Evolutionary conservation across 805 yeast genomes (phyloP), one percentile per base, ranked within the genome.

Genomic region (Saccharomycodes ludwigii): DNA sequence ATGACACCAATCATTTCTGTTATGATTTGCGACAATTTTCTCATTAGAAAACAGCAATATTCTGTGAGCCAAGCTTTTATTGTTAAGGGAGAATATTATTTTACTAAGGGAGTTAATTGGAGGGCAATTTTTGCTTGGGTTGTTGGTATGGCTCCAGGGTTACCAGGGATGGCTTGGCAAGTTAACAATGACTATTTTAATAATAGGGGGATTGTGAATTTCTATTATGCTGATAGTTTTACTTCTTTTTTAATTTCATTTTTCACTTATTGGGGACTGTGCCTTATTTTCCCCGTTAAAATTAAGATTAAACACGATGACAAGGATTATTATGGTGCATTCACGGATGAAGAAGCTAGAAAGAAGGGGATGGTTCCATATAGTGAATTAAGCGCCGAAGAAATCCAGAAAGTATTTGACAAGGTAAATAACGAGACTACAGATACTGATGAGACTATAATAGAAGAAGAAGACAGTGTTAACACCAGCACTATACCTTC

Each of bases 151-250:
- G 58, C 62, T 8, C 73, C 71, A 12, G 69, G 69, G 14, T 35
- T 69, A 17, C 75, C 75, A 3, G 75, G 75, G 21, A 55, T 47
- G 40, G 58, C 52, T 40, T 57, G 43, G 61, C 55, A 40, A 43
- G 52, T 50, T 27, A 58, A 47, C 31, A n/a, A n/a, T n/a, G n/a
- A n/a, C n/a, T 44, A 41, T 18, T 49, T 55, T 36, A 26, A 38
- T 13, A 40, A 48, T 19, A 36, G 42, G 27, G 72, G 72, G n/a
- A 52, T 59, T 11, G 47, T 51, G 6, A 58, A 63, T 35, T 64
- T 56, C 42, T 67, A 56, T 43, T 50, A 60, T 32, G 69, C 66
- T 31, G 65, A 63, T 34, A 52, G 61, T 12, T 50, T 66, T 37
- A 64, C 61, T 38, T 61, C 63, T 3, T 65, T 64, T 35, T 36